Base-by-base conservation (phyloP, 257 asterid species). In the Echites panduratus region DNA sequence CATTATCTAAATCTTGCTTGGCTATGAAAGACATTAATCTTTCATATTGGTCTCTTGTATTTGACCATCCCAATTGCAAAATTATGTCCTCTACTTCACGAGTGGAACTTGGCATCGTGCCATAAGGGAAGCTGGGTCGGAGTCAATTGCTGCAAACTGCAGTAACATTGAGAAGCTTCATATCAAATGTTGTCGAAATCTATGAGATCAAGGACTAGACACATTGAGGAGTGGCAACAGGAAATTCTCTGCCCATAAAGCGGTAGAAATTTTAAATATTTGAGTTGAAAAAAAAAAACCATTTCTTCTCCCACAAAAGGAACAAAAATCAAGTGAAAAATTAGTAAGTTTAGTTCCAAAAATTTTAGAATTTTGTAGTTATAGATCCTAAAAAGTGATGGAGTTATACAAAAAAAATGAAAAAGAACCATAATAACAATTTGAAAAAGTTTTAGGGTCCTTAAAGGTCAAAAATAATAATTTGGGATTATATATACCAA, bases 101-200 rank as follows among this genome's bases (percentile, higher is more conserved):
- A 89, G 52, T 90, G 96, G 96, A 90, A 87, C 85, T 77, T 90
- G 78, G 88, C 93, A 14, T 48, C 81, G 43, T 90, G 97, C 67
- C 88, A 89, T 65, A 93, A 81, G 68, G 38, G 27, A 73, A 10
- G 68, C 67, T 0, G 95, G 96, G 22, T 90, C 94, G 94, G 82
- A 78, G 49, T 77, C 94, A 29, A 83, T 91, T 0, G 90, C 88
- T 49, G 35, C 68, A 2, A 71, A 86, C 68, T 89, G 96, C 24
- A 48, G 59, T 66, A 79, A 76, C 53, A 75, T 91, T 87, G 76
- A 82, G 73, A 79, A 79, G 26, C 89, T 91, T 62, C 96, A 91
- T 22, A 88, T 89, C 78, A 91, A 89, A 72, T 69, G 90, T 26
- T 89, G 97, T 52, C 80, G 80, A n/a, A 88, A 88, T 67, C 76